Evolutionary conservation across 352 stramenopile species (phyloP), one percentile per base, ranked within the genome.

Genomic region (Aphanomyces invadans): DNA sequence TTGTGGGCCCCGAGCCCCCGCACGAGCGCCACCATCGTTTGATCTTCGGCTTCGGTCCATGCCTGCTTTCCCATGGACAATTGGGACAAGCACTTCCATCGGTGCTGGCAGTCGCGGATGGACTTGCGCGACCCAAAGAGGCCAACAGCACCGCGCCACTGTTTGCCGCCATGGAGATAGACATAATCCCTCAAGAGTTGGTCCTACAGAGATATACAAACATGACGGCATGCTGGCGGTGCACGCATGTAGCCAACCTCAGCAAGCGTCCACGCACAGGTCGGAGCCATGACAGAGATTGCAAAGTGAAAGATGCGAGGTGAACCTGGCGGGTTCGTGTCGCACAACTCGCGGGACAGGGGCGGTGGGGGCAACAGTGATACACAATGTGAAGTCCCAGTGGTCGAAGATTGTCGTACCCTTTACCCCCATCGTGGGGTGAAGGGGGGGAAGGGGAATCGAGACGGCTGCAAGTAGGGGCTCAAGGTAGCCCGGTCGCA

Each of bases 151-250:
- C 59, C 70, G 65, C 89, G 90, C 86, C 86, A 92, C 29, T 88
- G 91, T 65, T 90, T 92, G 29, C 80, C 81, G 12, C 86, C 86
- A 45, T 84, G 80, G 54, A 87, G 71, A 69, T 77, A 88, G 10
- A 94, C 82, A 4, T 78, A 80, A 19, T 75, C 72, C n/a, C 83
- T 81, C 57, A 94, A 76, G 21, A 77, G 61, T 19, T 88, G 73
- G 65, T 94, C 86, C 81, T 92, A 55, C 11, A 11, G 44, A 63
- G 15, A 15, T 7, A 29, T 33, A 48, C 46, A 25, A 61, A 28
- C n/a, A 31, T 19, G 49, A 45, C 36, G 36, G 15, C 36, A 42
- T 7, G 36, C 44, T 7, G 21, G 21, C 9, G 21, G 21, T 9
- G 7, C 7, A n/a, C n/a, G n/a, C n/a, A n/a, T n/a, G n/a, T n/a